Evolutionary conservation across 2,329 filamentous ascomycete species (phyloP).

Genomic region (Arthroderma sp.): DNA sequence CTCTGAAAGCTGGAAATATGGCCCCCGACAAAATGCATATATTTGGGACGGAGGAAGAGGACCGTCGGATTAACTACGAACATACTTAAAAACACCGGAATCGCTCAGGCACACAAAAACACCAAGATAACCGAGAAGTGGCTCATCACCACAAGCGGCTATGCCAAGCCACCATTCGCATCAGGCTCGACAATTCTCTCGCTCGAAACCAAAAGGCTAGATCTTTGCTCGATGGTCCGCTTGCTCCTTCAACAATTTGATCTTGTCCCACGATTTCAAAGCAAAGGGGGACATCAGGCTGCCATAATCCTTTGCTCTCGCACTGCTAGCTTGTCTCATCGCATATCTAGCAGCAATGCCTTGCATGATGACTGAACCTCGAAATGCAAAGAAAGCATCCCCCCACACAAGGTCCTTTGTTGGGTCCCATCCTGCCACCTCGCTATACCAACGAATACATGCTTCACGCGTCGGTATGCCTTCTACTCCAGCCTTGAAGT

Average conservation of each 20-base stretch:
- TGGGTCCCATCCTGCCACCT: constrained; percentile 59
- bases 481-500: constrained; percentile 52
- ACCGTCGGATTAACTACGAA: too few species aligned
- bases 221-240: too few species aligned
- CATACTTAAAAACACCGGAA: too few species aligned
- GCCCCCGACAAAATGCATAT: too few species aligned
- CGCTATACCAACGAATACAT: constrained; percentile 52
- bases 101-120: too few species aligned
- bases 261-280: constrained; percentile 63
- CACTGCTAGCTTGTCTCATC: constrained; percentile 75
- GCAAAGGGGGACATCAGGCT: constrained; percentile 58
- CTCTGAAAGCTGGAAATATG: too few species aligned
- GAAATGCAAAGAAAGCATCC: constrained; percentile 49
- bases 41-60: too few species aligned
- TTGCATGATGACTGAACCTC: constrained; percentile 56
- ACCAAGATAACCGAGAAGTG: too few species aligned
- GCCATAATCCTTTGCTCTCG: constrained; percentile 61
- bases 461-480: constrained; percentile 52
- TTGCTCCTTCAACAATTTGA: constrained; percentile 27
- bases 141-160: too few species aligned
- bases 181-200: too few species aligned
- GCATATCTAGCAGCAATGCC: constrained; percentile 87
- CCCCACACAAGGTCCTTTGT: constrained; percentile 46
- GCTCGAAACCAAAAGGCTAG: too few species aligned
- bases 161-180: too few species aligned